Conservation (phyloP, 176 grass and related monocot genomes). For the Microstegium vimineum region DNA sequence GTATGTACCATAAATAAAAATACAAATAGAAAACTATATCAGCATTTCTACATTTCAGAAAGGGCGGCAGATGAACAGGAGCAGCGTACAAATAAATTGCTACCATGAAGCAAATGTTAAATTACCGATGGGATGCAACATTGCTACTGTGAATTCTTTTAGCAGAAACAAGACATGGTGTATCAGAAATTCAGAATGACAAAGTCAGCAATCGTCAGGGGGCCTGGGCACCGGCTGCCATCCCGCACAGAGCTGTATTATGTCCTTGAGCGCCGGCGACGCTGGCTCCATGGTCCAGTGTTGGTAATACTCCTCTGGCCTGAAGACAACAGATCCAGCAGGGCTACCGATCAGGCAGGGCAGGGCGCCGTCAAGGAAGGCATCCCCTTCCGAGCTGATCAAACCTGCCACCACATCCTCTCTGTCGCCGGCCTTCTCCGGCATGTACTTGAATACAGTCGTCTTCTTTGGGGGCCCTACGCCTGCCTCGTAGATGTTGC, state of each 20-base stretch:
- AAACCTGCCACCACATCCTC: conserved; percentile 50
- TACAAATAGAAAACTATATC: no score
- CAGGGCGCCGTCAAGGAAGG: conserved; percentile 69
- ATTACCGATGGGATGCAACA: not conserved
- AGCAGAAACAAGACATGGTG: not conserved
- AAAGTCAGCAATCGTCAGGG: not conserved
- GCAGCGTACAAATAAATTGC: no score
- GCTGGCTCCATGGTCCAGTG: conserved; percentile 65
- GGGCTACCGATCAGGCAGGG: conserved; percentile 44
- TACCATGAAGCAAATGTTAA: not conserved
- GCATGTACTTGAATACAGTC: conserved; percentile 91
- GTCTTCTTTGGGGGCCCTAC: conserved; percentile 25
- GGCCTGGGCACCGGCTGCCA: conserved; percentile 75
- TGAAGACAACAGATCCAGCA: conserved; percentile 43
- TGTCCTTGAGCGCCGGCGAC: conserved; percentile 58
- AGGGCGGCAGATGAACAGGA: not conserved
- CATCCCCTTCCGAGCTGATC: conserved; percentile 75
- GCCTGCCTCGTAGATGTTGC: conserved; percentile 85
- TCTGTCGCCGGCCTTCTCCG: conserved; percentile 78
- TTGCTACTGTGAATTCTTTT: not conserved
- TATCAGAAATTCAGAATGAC: not conserved
- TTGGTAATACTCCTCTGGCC: conserved; percentile 50
- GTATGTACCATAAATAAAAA: no score
- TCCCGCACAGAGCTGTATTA: conserved; percentile 63
- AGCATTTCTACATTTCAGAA: not conserved